Evolutionary conservation across 2,329 filamentous ascomycete genomes (phyloP).

Genomic region (Chaetomium sp.): DNA sequence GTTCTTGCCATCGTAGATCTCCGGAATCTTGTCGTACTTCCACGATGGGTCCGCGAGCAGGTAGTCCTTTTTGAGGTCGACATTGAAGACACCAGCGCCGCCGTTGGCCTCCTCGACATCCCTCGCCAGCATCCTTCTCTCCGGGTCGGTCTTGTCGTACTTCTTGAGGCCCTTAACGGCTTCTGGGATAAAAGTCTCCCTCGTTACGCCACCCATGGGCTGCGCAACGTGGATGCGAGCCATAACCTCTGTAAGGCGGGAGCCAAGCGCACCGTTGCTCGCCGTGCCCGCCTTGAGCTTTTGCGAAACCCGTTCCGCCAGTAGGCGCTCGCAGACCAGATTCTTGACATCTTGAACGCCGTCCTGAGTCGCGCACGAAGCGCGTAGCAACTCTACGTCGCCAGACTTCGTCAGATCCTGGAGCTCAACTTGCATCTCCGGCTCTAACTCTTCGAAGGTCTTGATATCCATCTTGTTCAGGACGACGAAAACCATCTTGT

Average conservation of each 20-base stretch:
- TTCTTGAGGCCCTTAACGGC: conserved; percentile 74
- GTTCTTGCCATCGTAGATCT: conserved; percentile 92
- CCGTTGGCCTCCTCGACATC: conserved; percentile 90
- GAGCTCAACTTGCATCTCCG: conserved; percentile 69
- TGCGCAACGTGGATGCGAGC: conserved; percentile 95
- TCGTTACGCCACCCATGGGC: conserved; percentile 71
- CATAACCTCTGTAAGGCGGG: conserved; percentile 82
- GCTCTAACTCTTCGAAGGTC: conserved; percentile 77
- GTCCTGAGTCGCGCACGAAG: conserved; percentile 92
- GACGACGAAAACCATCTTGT: conserved; percentile 94
- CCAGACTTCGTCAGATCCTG: conserved; percentile 75
- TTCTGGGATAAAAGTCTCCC: conserved; percentile 84
- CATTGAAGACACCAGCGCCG: conserved; percentile 91
- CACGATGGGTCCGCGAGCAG: conserved; percentile 81
- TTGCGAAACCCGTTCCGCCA: conserved; percentile 88
- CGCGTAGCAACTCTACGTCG: conserved; percentile 86
- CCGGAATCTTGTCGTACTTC: conserved; percentile 94
- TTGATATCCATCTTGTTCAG: conserved; percentile 98
- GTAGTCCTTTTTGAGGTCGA: conserved; percentile 86
- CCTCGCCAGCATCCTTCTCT: conserved; percentile 70
- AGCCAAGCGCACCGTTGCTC: conserved; percentile 66
- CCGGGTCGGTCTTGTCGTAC: conserved; percentile 85
- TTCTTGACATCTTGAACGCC: conserved; percentile 95
- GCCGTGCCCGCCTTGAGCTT: conserved; percentile 91
- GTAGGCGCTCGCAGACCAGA: conserved; percentile 82